Percentiles rank a stretch among this genome's conserved stretches.
phyloP scores from a whole-genome alignment of 257 asterid genomes.

The Striga asiatica region DNA sequence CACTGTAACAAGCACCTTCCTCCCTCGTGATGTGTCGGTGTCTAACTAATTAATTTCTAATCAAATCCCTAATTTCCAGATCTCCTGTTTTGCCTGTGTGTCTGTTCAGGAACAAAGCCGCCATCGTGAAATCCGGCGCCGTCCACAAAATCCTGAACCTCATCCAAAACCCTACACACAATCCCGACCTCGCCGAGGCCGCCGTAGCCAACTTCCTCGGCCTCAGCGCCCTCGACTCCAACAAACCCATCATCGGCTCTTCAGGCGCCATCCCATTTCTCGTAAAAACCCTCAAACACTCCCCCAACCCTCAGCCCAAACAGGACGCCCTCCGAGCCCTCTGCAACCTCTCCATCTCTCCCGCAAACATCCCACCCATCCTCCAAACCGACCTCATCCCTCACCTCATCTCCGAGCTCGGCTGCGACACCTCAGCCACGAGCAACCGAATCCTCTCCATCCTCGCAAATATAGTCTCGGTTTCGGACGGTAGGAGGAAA shows the following conservation, averaged over 20 bases:
- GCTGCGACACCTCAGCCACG: slow-evolving; percentile 46
- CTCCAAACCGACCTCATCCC: slow-evolving; percentile 46
- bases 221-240: slow-evolving; percentile 74
- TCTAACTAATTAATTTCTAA: neutral
- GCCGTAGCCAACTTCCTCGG: slow-evolving; percentile 80
- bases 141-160: slow-evolving; percentile 76
- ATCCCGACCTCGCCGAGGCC: slow-evolving; percentile 34
- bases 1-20: no score
- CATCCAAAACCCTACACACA: slow-evolving; percentile 20
- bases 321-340: slow-evolving; percentile 68
- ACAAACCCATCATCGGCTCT: slow-evolving; percentile 66
- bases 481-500: slow-evolving; percentile 58
- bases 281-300: slow-evolving; percentile 29
- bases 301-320: slow-evolving; percentile 28
- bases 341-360: slow-evolving; percentile 72
- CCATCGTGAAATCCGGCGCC: slow-evolving; percentile 81
- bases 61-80: no score
- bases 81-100: slow-evolving; percentile 1
- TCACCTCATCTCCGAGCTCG: slow-evolving; percentile 39
- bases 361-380: slow-evolving; percentile 29
- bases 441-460: slow-evolving; percentile 70
- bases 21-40: no score
- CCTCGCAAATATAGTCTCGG: slow-evolving; percentile 49
- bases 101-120: slow-evolving; percentile 66
- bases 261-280: slow-evolving; percentile 68